These are phyloP conservation scores for Lentinus brumalis DNA, from an alignment of 768 basidiomycete species.

Conservation along the genomic window DNA sequence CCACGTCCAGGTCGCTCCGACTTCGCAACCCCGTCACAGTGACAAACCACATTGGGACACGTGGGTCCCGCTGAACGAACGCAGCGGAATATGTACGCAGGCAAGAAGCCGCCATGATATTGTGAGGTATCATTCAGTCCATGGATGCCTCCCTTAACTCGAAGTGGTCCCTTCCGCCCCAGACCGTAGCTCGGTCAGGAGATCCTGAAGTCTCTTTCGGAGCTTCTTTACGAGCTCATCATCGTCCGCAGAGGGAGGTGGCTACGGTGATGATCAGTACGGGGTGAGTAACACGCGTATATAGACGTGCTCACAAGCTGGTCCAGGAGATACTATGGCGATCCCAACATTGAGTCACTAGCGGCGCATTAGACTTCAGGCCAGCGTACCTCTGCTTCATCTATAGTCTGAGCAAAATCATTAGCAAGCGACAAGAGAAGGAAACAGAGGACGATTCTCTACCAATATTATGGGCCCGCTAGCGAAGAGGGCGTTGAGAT, in stretches of 20 bases:
- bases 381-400: slow-evolving; percentile 19
- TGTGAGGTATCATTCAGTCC: not conserved
- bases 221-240: slow-evolving; percentile 15
- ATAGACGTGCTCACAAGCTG: slow-evolving; percentile 12
- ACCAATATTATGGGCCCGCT: not conserved
- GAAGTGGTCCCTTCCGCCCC: slow-evolving; percentile 16
- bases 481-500: no score
- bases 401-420: slow-evolving; percentile 7
- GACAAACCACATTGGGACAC: not conserved
- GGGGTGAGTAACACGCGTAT: not conserved
- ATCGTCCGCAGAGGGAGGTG: slow-evolving; percentile 14
- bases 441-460: not conserved
- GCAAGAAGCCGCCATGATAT: no score
- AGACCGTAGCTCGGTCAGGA: slow-evolving; percentile 9
- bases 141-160: not conserved
- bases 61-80: not conserved
- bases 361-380: not conserved
- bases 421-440: not conserved
- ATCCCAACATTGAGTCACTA: not conserved
- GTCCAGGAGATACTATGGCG: slow-evolving; percentile 19
- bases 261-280: not conserved
- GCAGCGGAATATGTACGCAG: not conserved
- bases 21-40: slow-evolving; percentile 7
- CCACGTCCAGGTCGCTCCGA: not conserved
- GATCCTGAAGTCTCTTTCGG: slow-evolving; percentile 15